Evolutionary conservation across 202 grass and related monocot genomes (phyloP), one percentile per base, ranked within the genome.

Genomic region (Carex arenaria): DNA sequence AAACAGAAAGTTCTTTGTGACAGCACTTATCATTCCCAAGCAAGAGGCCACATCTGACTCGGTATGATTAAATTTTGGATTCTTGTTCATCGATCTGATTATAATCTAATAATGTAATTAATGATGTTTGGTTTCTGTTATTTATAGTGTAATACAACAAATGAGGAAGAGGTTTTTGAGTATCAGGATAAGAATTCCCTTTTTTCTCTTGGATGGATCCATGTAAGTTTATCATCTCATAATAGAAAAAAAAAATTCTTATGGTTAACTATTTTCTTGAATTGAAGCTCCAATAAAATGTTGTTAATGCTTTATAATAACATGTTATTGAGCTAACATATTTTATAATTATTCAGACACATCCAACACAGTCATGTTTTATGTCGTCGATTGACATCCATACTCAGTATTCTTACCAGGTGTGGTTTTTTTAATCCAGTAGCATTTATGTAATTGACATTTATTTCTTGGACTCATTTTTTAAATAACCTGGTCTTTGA

Each of bases 361-460:
- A 90, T 85, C 89, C 89, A 28, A 90, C 85, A 18, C 89, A 90
- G 68, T 87, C 89, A 62, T 87, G 89, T 72, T 90, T 90, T 62
- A 90, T 90, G 89, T 90, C 89, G 52, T 90, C 89, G 9, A 82
- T 90, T 47, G 89, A 90, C 85, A 36, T 90, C 61, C 89, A 90
- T 69, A 87, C 89, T 14, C 89, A 90, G 30, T 90, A 90, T 55
- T 90, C 89, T 55, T 90, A 90, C 30, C 89, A 87, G 85, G 89
- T 87, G 15, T 20, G 52, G 40, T 59, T 78, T 4, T 32, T 76
- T 69, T 26, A 73, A 64, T 32, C 4, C 31, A 56, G 34, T 9
- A 20, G n/a, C 19, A 63, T 26, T 61, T 51, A 9, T 64, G 57
- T 17, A 69, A 51, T 32, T 85, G 5, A 47, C 52, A 12, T 23